These are phyloP conservation scores for Lachancea kluyveri DNA, from an alignment of 805 yeast genomes.

Conservation along the genomic window DNA sequence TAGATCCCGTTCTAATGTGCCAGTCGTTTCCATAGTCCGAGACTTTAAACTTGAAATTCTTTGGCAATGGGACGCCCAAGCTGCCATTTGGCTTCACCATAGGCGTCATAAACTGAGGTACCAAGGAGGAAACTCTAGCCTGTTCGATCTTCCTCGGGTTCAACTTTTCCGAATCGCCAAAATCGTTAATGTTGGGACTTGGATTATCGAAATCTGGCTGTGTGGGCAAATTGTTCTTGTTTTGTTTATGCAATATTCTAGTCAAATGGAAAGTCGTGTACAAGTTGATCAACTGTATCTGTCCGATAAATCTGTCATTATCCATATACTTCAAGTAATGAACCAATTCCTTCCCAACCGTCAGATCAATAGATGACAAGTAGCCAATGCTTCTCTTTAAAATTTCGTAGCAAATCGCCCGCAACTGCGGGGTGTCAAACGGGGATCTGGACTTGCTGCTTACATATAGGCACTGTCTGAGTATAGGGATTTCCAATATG, in stretches of 20 bases:
- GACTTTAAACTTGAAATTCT: conserved; percentile 23
- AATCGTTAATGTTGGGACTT: conserved; percentile 7
- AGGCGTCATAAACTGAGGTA: conserved; percentile 3
- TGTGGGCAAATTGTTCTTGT: conserved; percentile 6
- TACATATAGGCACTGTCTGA: conserved; percentile 40
- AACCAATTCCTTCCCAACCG: conserved; percentile 6
- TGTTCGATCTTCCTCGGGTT: conserved; percentile 1
- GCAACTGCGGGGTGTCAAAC: conserved; percentile 44
- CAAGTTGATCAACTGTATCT: conserved; percentile 64
- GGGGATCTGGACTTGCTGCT: conserved; percentile 13
- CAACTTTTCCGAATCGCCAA: conserved; percentile 3
- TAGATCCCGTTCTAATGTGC: conserved; percentile 67
- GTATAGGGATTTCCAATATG: conserved; percentile 61
- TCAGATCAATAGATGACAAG: conserved; percentile 37
- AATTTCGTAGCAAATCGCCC: conserved; percentile 58
- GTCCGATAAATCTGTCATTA: conserved; percentile 36
- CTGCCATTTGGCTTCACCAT: conserved; percentile 1
- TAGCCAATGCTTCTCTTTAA: conserved; percentile 65
- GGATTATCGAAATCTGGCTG: too few species aligned
- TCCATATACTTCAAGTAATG: conserved; percentile 24
- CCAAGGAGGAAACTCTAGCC: conserved; percentile 1
- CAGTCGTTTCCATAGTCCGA: conserved; percentile 67
- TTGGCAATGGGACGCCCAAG: conserved; percentile 1
- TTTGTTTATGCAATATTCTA: conserved; percentile 32
- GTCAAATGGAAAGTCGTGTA: conserved; percentile 74